Evolutionary conservation across 2,329 filamentous ascomycete species (phyloP), one percentile per base, ranked within the genome.

Genomic region (Ophiocordyceps camponoti-floridani): DNA sequence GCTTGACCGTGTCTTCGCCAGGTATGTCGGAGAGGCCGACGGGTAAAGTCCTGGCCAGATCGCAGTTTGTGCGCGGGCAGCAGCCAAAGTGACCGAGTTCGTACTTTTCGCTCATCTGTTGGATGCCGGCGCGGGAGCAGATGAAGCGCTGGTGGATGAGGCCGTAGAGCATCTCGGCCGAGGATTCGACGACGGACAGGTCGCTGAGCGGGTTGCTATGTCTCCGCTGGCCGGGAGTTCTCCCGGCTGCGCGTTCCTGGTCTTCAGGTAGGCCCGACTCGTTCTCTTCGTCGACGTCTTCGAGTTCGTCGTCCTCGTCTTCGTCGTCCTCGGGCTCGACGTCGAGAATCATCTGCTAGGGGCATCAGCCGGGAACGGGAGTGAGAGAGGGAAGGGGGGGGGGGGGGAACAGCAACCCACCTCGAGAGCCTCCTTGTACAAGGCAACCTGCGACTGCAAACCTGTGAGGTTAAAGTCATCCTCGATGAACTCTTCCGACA

Each of bases 71-170:
- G 47, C 91, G 78, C n/a, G 91, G 91, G 61, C 91, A 98, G 53
- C 82, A 80, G 44, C 91, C 91, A 58, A 98, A 98, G 66, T 98
- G 89, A 49, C 88, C 84, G 43, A 94, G 73, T 63, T 96, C 89
- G 68, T 96, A 98, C 63, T 98, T 98, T 64, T 98, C 91, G 50
- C 88, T 86, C 91, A 98, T 98, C 61, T 95, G 88, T 65, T 96
- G 89, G 56, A 98, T 96, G 44, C 91, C 91, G 2, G 85, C 86
- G 47, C 91, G 77, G 23, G 88, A 95, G 57, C 88, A 96, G 65
- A 98, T 96, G 64, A 95, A 98, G 46, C 91, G 83, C 63, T 96
- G 91, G 66, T 98, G 91, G 62, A 98, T 98, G 47, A 98, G 75
- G 38, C 91, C 91, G 65, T 98, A 98, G 23, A 98, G 79, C 68